Percentiles rank a stretch among this genome's conserved stretches.
These are phyloP conservation scores for Gastrolobium villosum DNA, from an alignment of 306 rosid genomes.

Conservation along the genomic window DNA sequence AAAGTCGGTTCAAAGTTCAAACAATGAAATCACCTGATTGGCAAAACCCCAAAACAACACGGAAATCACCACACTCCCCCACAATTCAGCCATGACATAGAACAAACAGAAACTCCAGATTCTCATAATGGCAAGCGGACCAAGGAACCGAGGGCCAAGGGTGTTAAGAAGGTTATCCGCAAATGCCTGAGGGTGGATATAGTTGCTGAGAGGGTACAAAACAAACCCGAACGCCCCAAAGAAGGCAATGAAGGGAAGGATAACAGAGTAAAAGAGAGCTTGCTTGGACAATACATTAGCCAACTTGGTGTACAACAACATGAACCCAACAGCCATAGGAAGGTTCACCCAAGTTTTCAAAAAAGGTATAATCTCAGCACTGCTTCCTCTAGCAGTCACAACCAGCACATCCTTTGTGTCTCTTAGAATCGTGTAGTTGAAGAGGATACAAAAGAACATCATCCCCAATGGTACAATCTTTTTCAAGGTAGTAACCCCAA, in stretches of 20 bases:
- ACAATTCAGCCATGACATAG: conserved; percentile 99
- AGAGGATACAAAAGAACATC: conserved; percentile 96
- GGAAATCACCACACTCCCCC: conserved; percentile 98
- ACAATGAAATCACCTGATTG: conserved; percentile 80
- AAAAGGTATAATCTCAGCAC: conserved; percentile 99
- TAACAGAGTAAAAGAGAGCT: conserved; percentile 89
- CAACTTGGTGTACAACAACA: conserved; percentile 87
- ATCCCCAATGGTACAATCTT: conserved; percentile 95
- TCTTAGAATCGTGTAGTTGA: conserved; percentile 93
- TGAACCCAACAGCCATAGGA: conserved; percentile 98
- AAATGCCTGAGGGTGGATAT: conserved; percentile 88
- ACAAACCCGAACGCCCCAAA: conserved; percentile 96
- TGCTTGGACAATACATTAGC: conserved; percentile 84
- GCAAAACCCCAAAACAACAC: conserved; percentile 99
- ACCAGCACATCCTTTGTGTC: conserved; percentile 95
- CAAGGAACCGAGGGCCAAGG: conserved; percentile 95
- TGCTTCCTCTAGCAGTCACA: conserved; percentile 99
- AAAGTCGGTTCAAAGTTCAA: conserved; percentile 12
- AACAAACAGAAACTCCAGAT: conserved; percentile 99
- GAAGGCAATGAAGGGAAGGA: conserved; percentile 89
- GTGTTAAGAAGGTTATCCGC: conserved; percentile 86
- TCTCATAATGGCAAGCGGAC: conserved; percentile 96
- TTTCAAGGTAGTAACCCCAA: conserved; percentile 77
- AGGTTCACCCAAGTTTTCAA: conserved; percentile 97
- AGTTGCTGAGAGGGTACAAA: conserved; percentile 85